phyloP scores from a whole-genome alignment of 2,329 filamentous ascomycete genomes.

The Fonsecaea nubica region DNA sequence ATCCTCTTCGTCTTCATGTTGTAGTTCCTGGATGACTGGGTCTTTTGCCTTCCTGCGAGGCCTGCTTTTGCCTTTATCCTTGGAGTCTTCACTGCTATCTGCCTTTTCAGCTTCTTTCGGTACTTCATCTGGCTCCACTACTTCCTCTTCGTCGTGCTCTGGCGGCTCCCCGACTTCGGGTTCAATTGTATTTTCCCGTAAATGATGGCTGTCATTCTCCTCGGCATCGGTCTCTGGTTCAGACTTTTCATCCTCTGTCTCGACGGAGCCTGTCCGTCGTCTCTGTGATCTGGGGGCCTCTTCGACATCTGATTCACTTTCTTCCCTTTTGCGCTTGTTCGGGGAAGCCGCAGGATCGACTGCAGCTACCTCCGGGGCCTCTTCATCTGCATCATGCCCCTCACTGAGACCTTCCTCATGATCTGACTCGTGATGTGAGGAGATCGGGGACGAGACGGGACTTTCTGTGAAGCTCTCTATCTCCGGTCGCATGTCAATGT shows the following conservation, averaged over 20 bases:
- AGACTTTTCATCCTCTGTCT: constrained; percentile 44
- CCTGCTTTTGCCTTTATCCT: constrained; percentile 54
- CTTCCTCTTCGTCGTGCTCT: constrained; percentile 56
- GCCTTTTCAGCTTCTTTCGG: constrained; percentile 58
- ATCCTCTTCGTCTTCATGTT: constrained; percentile 58
- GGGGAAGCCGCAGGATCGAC: constrained; percentile 22
- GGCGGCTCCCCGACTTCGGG: constrained; percentile 40
- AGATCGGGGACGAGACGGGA: constrained; percentile 38
- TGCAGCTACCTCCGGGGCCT: constrained; percentile 34
- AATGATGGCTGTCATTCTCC: constrained; percentile 41
- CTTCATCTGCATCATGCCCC: constrained; percentile 35
- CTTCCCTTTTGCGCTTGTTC: constrained; percentile 47
- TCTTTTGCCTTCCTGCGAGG: constrained; percentile 48
- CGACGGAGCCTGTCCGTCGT: constrained; percentile 47
- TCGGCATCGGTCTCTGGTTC: constrained; percentile 38
- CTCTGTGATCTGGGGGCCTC: constrained; percentile 45
- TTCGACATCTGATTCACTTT: constrained; percentile 34
- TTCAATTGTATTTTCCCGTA: constrained; percentile 44
- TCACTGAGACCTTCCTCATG: constrained; percentile 37
- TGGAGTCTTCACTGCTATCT: constrained; percentile 67
- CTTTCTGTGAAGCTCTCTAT: constrained; percentile 49
- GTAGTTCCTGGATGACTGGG: constrained; percentile 49
- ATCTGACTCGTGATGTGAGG: constrained; percentile 37
- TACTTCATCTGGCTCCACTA: constrained; percentile 52
- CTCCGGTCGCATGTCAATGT: constrained; percentile 38